Percentiles rank a stretch among this genome's conserved stretches.
These are phyloP conservation scores for Neoboletus magnificus DNA, from an alignment of 768 basidiomycete species.

Conservation along the genomic window DNA sequence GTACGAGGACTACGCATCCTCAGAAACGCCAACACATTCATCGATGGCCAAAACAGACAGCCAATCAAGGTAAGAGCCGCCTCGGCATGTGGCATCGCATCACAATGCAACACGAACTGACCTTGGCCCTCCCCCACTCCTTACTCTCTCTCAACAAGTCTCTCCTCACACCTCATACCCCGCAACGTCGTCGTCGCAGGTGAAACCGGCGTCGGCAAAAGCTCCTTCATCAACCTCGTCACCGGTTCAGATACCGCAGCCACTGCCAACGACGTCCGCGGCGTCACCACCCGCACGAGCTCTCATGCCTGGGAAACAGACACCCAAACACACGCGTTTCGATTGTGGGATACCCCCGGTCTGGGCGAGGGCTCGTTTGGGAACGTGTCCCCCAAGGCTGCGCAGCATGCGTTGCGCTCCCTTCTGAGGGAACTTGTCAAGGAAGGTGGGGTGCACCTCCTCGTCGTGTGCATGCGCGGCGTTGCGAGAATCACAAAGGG, in stretches of 20 bases:
- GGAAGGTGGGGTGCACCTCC: conserved; percentile 24
- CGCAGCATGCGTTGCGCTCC: conserved; percentile 16
- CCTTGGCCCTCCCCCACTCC: too few relatives aligned
- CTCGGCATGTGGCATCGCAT: background rate
- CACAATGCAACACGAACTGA: background rate
- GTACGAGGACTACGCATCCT: background rate
- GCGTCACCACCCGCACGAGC: conserved; percentile 17
- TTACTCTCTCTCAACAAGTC: background rate
- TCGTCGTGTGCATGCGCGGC: conserved; percentile 26
- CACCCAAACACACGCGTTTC: conserved; percentile 14
- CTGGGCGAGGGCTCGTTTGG: conserved; percentile 23
- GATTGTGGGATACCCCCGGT: conserved; percentile 26
- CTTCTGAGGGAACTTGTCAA: conserved; percentile 20
- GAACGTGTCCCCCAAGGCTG: conserved; percentile 20
- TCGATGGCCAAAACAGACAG: conserved; percentile 10
- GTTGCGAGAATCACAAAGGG: conserved; percentile 14
- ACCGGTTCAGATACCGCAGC: conserved; percentile 10
- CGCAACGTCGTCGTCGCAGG: conserved; percentile 24
- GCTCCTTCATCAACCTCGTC: conserved; percentile 26
- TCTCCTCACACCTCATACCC: conserved; percentile 2
- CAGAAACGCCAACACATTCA: background rate
- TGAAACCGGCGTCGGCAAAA: conserved; percentile 27
- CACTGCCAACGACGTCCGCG: conserved; percentile 21
- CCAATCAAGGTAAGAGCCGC: conserved; percentile 5
- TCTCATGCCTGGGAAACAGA: conserved; percentile 21